phyloP scores from a whole-genome alignment of 2,329 filamentous ascomycete species.

The Eurotiales sp. region DNA sequence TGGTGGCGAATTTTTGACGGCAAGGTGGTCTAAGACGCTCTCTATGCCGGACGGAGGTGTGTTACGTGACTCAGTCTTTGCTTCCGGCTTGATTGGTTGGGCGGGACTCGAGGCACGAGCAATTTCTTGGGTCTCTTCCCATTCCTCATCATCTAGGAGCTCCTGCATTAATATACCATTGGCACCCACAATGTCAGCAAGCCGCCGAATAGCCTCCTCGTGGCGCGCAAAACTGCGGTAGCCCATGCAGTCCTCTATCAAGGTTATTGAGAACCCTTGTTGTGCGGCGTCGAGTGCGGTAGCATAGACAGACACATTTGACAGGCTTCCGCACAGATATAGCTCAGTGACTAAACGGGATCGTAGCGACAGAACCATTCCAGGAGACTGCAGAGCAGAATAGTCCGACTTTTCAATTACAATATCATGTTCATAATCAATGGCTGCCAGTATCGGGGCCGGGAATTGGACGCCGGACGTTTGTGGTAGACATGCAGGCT shows the following conservation, averaged over 20 bases:
- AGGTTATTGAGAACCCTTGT: conserved; percentile 80
- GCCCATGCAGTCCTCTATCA: conserved; percentile 85
- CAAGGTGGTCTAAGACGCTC: conserved; percentile 32
- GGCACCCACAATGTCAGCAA: conserved; percentile 72
- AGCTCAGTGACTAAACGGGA: conserved; percentile 84
- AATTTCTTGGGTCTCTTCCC: conserved; percentile 39
- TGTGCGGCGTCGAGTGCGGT: conserved; percentile 86
- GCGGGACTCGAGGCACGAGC: conserved; percentile 19
- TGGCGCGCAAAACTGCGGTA: conserved; percentile 70
- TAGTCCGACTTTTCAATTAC: conserved; percentile 71
- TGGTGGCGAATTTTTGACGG: conserved; percentile 20
- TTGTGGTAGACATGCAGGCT: conserved; percentile 38
- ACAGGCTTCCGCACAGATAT: conserved; percentile 81
- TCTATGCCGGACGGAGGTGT: conserved; percentile 30
- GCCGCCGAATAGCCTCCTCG: conserved; percentile 63
- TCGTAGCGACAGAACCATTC: conserved; percentile 72
- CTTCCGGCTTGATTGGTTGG: background rate
- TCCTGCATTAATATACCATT: conserved; percentile 58
- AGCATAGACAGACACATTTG: conserved; percentile 84
- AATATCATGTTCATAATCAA: conserved; percentile 50
- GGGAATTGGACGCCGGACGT: conserved; percentile 48
- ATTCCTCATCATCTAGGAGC: conserved; percentile 50
- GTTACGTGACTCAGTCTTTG: conserved; percentile 11
- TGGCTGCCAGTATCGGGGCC: conserved; percentile 46
- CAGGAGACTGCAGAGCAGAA: conserved; percentile 76